A percentile compares a stretch with the other conserved stretches of the same genome.
Evolutionary conservation across 805 yeast genomes (phyloP).

Genomic region (Spathaspora sp.): DNA sequence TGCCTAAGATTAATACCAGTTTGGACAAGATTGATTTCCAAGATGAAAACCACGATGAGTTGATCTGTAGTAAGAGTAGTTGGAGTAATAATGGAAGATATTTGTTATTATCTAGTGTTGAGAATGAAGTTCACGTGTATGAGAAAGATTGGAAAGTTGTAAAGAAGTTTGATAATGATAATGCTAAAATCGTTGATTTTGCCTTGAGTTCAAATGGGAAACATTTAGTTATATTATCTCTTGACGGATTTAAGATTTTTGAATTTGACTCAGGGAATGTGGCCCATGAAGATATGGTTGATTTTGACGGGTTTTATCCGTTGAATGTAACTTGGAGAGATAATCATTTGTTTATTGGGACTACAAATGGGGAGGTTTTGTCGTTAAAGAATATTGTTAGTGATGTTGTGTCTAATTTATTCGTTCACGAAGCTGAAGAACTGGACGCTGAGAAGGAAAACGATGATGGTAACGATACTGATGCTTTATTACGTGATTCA

Average conservation of each 20-base stretch:
- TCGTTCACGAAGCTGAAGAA: conserved; percentile 15
- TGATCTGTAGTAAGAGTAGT: conserved; percentile 50
- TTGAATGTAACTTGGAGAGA: conserved; percentile 27
- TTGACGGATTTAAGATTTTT: conserved; percentile 43
- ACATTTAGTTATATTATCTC: conserved; percentile 4
- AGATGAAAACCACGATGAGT: conserved; percentile 42
- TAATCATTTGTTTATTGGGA: conserved; percentile 36
- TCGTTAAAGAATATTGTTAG: conserved; percentile 16
- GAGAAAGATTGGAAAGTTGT: conserved; percentile 29
- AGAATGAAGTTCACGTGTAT: conserved; percentile 42
- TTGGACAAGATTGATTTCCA: conserved; percentile 32
- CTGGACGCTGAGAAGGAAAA: conserved; percentile 29
- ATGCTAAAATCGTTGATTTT: conserved; percentile 9
- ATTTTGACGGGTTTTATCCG: conserved; percentile 24
- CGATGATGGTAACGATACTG: conserved; percentile 6
- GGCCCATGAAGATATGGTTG: conserved; percentile 13
- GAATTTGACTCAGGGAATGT: conserved; percentile 36
- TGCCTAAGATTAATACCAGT: conserved; percentile 29
- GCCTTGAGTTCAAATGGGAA: conserved; percentile 1
- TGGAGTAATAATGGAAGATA: conserved; percentile 72
- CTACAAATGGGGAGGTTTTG: conserved; percentile 38
- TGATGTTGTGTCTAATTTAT: conserved; percentile 32
- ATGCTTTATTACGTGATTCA: conserved; percentile 7
- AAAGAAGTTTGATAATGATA: conserved; percentile 1
- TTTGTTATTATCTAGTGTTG: conserved; percentile 56